Percentiles rank a stretch among this genome's conserved stretches.
Conservation (phyloP, 148 eudicot species). For the Nepenthes mirabilis region DNA sequence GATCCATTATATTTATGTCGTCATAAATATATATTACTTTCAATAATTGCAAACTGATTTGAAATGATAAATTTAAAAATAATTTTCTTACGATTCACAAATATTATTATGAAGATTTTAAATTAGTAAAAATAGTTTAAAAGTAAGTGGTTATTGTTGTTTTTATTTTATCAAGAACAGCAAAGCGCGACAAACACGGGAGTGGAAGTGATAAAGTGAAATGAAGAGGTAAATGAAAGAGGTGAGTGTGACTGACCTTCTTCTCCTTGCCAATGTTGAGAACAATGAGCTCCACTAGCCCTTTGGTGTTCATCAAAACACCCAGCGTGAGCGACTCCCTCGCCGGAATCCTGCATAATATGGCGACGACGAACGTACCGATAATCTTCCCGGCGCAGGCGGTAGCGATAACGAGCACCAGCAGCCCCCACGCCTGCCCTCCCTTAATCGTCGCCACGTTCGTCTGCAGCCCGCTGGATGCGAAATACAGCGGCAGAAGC, state of each 20-base stretch:
- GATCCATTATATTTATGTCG: no score
- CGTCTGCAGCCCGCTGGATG: conserved; percentile 45
- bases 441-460: conserved; percentile 38
- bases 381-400: conserved; percentile 39
- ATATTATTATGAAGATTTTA: no score
- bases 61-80: no score
- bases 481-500: conserved; percentile 35
- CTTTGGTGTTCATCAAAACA: conserved; percentile 49
- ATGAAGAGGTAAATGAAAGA: neutral
- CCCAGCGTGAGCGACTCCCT: conserved; percentile 35
- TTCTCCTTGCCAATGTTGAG: conserved; percentile 44
- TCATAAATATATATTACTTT: no score
- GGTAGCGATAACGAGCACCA: conserved; percentile 23
- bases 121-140: no score
- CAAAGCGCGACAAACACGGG: neutral
- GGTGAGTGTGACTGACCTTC: conserved; percentile 16
- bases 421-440: conserved; percentile 30
- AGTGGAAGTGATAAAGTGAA: neutral
- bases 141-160: no score
- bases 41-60: no score
- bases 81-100: no score
- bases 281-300: conserved; percentile 46
- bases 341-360: conserved; percentile 16
- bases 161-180: no score
- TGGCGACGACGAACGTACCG: conserved; percentile 29